These are phyloP conservation scores for Colletotrichum lentis DNA, from an alignment of 2,329 filamentous ascomycete genomes.

Conservation along the genomic window DNA sequence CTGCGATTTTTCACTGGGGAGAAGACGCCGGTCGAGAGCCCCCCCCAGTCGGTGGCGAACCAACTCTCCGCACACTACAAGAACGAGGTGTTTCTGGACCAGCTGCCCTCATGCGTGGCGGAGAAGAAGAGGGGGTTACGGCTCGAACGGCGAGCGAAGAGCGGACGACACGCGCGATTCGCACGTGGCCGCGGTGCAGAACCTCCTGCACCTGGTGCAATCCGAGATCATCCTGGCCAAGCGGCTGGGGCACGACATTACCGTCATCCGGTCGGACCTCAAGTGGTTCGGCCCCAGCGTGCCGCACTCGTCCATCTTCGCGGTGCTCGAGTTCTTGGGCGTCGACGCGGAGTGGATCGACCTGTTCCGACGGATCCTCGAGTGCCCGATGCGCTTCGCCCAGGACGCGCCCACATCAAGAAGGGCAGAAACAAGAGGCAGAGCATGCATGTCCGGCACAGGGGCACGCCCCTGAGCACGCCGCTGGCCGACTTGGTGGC, in stretches of 20 bases:
- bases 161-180: conserved; percentile 49
- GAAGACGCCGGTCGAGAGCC: background rate
- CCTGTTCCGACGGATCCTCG: conserved; percentile 64
- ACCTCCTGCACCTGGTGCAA: conserved; percentile 63
- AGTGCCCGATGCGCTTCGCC: conserved; percentile 61
- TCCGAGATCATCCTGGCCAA: conserved; percentile 63
- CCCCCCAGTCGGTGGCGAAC: conserved; percentile 43
- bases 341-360: conserved; percentile 59
- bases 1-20: conserved; percentile 52
- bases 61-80: conserved; percentile 50
- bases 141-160: conserved; percentile 45
- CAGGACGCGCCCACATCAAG: too few relatives aligned
- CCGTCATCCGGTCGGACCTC: conserved; percentile 66
- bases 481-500: conserved; percentile 63
- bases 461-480: conserved; percentile 65
- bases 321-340: conserved; percentile 63
- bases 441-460: conserved; percentile 56
- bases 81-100: conserved; percentile 62
- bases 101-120: conserved; percentile 55
- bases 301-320: conserved; percentile 63
- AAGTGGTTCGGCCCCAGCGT: conserved; percentile 65
- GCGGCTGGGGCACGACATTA: conserved; percentile 57
- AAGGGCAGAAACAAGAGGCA: too few relatives aligned
- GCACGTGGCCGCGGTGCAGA: conserved; percentile 61
- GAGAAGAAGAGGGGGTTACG: conserved; percentile 52